A percentile compares a stretch with the other conserved stretches of the same genome.
Evolutionary conservation across 148 eudicot species (phyloP).

Genomic region (Camellia granthamiana): DNA sequence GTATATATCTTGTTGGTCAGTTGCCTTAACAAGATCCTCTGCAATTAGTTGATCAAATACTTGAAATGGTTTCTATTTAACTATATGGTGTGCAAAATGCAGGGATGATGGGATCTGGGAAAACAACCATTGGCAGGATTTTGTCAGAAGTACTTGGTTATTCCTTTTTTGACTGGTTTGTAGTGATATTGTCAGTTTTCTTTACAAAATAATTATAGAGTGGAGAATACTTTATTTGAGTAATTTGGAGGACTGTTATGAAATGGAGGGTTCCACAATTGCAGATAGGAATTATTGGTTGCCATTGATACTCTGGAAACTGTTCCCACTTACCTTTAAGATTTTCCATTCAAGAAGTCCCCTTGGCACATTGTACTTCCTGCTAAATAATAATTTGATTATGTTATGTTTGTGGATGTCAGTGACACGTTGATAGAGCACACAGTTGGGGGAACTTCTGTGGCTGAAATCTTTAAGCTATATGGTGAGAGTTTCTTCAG

Average conservation of each 20-base stretch:
- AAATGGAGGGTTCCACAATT: background rate
- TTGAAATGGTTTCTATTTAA: background rate
- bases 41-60: background rate
- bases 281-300: background rate
- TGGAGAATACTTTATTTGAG: no score
- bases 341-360: background rate
- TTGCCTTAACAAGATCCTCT: slow-evolving; percentile 17
- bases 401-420: slow-evolving; percentile 27
- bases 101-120: slow-evolving; percentile 99
- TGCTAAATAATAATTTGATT: slow-evolving; percentile 9
- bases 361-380: slow-evolving; percentile 1
- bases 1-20: slow-evolving; percentile 96
- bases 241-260: background rate
- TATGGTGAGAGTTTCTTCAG: slow-evolving; percentile 88
- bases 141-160: slow-evolving; percentile 74
- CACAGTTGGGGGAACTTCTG: slow-evolving; percentile 55
- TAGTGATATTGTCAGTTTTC: slow-evolving; percentile 3
- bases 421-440: slow-evolving; percentile 77
- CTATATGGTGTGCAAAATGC: slow-evolving; percentile 19
- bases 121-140: slow-evolving; percentile 88
- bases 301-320: background rate
- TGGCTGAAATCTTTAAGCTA: slow-evolving; percentile 81
- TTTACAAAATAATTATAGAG: background rate
- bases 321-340: background rate
- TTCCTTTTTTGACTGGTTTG: slow-evolving; percentile 82